Conservation (phyloP, 129 eudicot species). For the Oenanthe sinensis region DNA sequence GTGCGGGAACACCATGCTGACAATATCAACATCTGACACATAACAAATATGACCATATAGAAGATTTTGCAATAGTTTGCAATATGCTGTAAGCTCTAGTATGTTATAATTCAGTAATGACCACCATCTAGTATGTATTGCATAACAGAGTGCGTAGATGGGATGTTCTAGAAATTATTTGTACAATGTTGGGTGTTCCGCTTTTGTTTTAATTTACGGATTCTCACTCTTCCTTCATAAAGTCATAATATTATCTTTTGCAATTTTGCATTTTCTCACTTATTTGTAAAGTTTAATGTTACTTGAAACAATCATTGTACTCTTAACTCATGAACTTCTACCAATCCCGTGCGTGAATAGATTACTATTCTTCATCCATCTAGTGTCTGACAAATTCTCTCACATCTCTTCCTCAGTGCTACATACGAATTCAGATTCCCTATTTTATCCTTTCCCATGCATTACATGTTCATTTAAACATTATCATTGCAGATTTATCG, state of each 20-base stretch:
- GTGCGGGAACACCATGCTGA: not conserved
- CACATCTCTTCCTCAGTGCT: not conserved
- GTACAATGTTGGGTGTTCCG: not conserved
- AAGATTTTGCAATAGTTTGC: not conserved
- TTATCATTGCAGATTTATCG: not conserved
- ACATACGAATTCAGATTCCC: not conserved
- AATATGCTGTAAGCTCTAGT: not conserved
- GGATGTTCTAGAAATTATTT: no score
- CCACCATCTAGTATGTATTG: not conserved
- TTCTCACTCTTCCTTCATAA: not conserved
- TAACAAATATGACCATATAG: not conserved
- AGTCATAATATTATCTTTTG: not conserved
- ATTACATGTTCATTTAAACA: not conserved
- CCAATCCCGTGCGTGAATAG: not conserved
- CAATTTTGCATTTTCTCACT: not conserved
- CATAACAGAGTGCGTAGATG: not conserved
- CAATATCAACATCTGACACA: not conserved
- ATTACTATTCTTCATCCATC: not conserved
- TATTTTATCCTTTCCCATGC: not conserved
- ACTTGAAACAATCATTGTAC: not conserved
- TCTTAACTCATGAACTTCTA: not conserved
- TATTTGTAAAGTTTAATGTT: not conserved
- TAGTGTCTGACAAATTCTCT: not conserved
- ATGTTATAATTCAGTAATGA: not conserved
- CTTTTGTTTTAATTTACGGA: not conserved